Evolutionary conservation across 2,329 filamentous ascomycete genomes (phyloP).

Genomic region (Alternaria burnsii): DNA sequence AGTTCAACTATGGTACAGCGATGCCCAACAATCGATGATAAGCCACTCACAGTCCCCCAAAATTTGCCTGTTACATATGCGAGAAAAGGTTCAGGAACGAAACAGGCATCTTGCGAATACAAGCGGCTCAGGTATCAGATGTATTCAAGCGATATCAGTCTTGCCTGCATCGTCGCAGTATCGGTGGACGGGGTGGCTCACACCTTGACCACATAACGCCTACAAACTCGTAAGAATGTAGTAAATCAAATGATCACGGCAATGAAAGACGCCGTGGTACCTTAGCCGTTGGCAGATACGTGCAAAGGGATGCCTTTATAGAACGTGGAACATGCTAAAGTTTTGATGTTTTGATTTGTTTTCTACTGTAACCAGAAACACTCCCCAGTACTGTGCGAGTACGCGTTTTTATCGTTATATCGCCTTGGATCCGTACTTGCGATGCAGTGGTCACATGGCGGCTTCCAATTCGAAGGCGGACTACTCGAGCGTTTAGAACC

Average conservation of each 20-base stretch:
- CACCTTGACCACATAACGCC: not conserved
- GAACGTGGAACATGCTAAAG: not conserved
- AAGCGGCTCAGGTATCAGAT: not conserved
- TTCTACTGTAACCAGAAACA: conserved; percentile 1
- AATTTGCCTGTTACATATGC: not conserved
- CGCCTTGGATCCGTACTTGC: conserved; percentile 8
- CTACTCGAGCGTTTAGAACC: conserved; percentile 1
- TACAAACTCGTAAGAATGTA: not conserved
- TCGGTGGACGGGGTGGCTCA: not conserved
- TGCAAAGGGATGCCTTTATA: not conserved
- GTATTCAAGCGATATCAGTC: not conserved
- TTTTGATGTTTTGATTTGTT: not conserved
- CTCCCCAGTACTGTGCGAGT: conserved; percentile 8
- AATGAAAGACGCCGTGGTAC: not conserved
- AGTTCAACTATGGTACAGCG: not conserved
- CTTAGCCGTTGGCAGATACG: not conserved
- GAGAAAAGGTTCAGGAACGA: no score
- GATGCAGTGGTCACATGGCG: conserved; percentile 15
- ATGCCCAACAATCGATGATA: not conserved
- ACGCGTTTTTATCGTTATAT: not conserved
- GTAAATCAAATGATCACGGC: not conserved
- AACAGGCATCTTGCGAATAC: no score
- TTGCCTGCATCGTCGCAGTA: not conserved
- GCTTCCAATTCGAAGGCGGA: not conserved
- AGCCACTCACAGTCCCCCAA: not conserved